Evolutionary conservation across 2,329 filamentous ascomycete species (phyloP).

Genomic region (Diatrype stigma): DNA sequence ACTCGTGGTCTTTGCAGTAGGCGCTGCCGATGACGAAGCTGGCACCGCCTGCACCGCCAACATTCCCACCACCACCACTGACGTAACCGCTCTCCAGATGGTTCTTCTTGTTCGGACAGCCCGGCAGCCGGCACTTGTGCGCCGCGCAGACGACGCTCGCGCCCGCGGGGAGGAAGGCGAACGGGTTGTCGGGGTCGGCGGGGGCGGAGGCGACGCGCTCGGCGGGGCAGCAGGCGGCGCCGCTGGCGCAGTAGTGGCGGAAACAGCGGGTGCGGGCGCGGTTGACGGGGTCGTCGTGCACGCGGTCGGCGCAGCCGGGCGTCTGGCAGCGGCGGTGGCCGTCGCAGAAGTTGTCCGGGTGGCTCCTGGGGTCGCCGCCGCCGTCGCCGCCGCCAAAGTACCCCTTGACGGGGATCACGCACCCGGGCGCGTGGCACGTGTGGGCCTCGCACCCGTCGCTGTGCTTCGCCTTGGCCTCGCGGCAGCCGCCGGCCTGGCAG

Average conservation of each 20-base stretch:
- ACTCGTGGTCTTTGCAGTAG: conserved; percentile 22
- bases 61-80: too few species aligned
- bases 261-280: conserved; percentile 15
- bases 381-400: conserved; percentile 1
- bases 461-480: not conserved
- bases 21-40: conserved; percentile 11
- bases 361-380: too few species aligned
- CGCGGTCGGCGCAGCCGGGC: conserved; percentile 15
- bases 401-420: conserved; percentile 9
- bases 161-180: conserved; percentile 1
- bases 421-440: conserved; percentile 13
- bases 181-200: conserved; percentile 16
- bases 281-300: conserved; percentile 29
- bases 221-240: conserved; percentile 8
- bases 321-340: conserved; percentile 15
- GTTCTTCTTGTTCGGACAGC: conserved; percentile 10
- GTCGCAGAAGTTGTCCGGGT: conserved; percentile 12
- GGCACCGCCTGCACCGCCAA: too few species aligned
- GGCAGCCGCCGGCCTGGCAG: conserved; percentile 3
- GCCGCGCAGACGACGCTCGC: not conserved
- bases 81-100: conserved; percentile 6
- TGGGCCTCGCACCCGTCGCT: conserved; percentile 6
- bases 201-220: conserved; percentile 9
- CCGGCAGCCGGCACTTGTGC: conserved; percentile 1
- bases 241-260: conserved; percentile 15